Evolutionary conservation across 2,329 filamentous ascomycete species (phyloP), one percentile per base, ranked within the genome.

Genomic region (Arthrobotrys megalospora): DNA sequence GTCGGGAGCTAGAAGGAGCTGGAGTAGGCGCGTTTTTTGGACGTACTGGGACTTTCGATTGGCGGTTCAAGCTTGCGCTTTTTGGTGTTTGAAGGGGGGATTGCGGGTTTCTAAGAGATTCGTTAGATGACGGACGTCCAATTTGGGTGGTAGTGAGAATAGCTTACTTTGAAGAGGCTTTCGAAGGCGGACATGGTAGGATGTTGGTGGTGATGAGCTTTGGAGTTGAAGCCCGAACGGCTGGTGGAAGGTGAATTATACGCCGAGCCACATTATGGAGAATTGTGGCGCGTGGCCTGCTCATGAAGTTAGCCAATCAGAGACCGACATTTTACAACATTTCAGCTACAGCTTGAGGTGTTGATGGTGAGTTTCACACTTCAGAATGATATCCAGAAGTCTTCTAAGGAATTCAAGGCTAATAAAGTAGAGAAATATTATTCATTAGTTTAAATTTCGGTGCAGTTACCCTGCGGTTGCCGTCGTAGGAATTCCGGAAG

Each of bases 31-130:
- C 19, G 63, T 53, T 43, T 50, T 53, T 28, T 28, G 11, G 55
- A 84, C 88, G 80, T 83, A 91, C 90, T 90, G 79, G 90, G 89
- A 83, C 76, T 79, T 68, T 91, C 89, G 82, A 86, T 86, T 78
- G 89, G 84, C 16, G 88, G 86, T 77, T 91, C 89, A 67, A 90
- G 85, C 84, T 91, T 91, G 81, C 90, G 88, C 83, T 92, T 92
- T 85, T 86, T 88, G 68, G 81, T 84, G 43, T 58, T 78, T 47
- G 65, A 52, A n/a, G 75, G 24, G 28, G 83, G 82, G 6, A 83
- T 79, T 68, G 83, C 82, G 76, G 82, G 83, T 67, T 64, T 69
- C 73, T 79, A 28, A 8, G 58, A 14, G 60, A 1, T 47, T 52
- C 6, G 48, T 71, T 65, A 64, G 52, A 16, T 14, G n/a, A 3